These are phyloP conservation scores for Kodamaea laetipori DNA, from an alignment of 805 yeast species.

Conservation along the genomic window DNA sequence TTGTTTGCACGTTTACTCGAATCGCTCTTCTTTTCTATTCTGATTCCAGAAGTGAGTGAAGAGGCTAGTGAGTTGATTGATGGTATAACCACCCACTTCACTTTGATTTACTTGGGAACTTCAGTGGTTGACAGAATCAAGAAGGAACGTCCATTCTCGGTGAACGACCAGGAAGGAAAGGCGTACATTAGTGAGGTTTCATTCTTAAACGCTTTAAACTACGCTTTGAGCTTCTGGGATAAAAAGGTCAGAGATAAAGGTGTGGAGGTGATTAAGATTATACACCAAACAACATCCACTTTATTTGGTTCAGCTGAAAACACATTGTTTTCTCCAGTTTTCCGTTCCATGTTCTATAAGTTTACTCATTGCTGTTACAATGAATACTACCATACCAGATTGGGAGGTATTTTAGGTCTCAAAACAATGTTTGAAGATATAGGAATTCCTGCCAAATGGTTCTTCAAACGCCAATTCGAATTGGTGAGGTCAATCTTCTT, in stretches of 20 bases:
- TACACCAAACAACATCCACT: constrained; percentile 60
- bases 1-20: constrained; percentile 66
- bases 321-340: constrained; percentile 70
- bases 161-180: constrained; percentile 78
- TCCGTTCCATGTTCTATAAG: constrained; percentile 73
- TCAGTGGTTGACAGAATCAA: constrained; percentile 69
- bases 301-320: constrained; percentile 69
- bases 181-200: constrained; percentile 68
- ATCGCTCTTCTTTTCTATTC: constrained; percentile 71
- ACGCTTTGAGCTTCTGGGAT: constrained; percentile 78
- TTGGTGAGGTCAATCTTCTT: constrained; percentile 83
- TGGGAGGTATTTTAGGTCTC: constrained; percentile 88
- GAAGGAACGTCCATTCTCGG: constrained; percentile 68
- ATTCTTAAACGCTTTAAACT: constrained; percentile 71
- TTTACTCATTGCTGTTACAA: constrained; percentile 92
- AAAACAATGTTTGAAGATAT: constrained; percentile 69
- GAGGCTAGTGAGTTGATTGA: constrained; percentile 65
- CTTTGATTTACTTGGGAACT: constrained; percentile 74
- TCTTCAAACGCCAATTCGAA: constrained; percentile 78
- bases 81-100: constrained; percentile 75
- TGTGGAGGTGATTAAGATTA: constrained; percentile 58
- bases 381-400: constrained; percentile 79
- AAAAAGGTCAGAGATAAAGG: constrained; percentile 73
- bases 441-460: constrained; percentile 69
- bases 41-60: constrained; percentile 68